Base-by-base conservation (phyloP, 2,329 filamentous ascomycete genomes). In the Colletotrichum simmondsii region DNA sequence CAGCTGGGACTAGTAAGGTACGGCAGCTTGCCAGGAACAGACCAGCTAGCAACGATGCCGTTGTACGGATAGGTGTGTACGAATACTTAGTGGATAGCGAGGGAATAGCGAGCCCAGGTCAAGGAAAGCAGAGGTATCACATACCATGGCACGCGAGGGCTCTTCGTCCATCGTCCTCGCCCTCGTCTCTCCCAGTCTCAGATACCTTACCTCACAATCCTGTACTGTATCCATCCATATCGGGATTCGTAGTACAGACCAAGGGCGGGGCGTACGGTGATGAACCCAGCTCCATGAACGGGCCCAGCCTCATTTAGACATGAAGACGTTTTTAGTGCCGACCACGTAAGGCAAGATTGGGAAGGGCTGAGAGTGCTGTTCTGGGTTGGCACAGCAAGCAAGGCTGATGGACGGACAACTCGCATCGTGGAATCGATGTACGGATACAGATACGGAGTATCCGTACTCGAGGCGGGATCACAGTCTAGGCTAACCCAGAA, bases 231-330 rank as follows among this genome's bases (percentile, higher is more conserved):
- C 42, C 42, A 49, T 49, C 42, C 42, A 35, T 26, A 67, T 22
- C 42, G 28, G 61, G 42, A 54, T 46, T 61, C 30, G 46, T 63
- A 32, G 57, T 69, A 69, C 78, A 79, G 80, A 81, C 78, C 22
- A 78, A 73, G 79, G 81, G 83, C 81, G 82, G 84, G 84, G 82
- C 79, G 79, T 79, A 82, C 79, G 80, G 80, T 80, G 79, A 80
- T 81, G 80, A 81, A 82, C 83, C 82, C 80, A 82, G 11, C 78
- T 79, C 82, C 81, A 81, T 81, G 79, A 81, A 78, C 79, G 80
- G 79, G 81, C 79, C 80, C 81, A 83, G 80, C 83, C 83, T 85
- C 83, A 86, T 87, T 83, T 83, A 83, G 81, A 79, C 80, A 83
- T 82, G 79, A 77, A 42, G 26, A 53, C 46, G 4, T n/a, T 30